Conservation (phyloP, 176 grass and related monocot species). For the Alloteropsis semialata region DNA sequence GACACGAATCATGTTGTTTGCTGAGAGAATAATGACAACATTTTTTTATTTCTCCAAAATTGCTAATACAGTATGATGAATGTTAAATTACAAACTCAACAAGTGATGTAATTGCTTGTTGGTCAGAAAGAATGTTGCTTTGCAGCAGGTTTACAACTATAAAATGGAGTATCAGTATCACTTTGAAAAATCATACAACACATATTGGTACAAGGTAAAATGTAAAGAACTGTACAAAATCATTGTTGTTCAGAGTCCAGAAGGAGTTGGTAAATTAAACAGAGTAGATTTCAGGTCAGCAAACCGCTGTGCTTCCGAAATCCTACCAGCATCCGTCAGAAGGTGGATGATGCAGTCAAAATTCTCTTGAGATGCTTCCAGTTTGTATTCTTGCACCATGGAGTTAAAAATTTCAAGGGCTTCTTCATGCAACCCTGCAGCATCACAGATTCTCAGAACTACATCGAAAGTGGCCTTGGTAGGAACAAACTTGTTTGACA, state of each 20-base stretch:
- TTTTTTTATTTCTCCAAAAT: not conserved
- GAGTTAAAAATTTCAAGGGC: slow-evolving; percentile 60
- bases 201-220: not conserved
- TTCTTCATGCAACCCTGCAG: slow-evolving; percentile 49
- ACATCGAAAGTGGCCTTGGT: slow-evolving; percentile 68
- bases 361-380: slow-evolving; percentile 73
- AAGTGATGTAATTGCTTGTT: not conserved
- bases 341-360: slow-evolving; percentile 72
- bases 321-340: slow-evolving; percentile 49
- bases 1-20: not conserved
- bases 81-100: not conserved
- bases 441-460: slow-evolving; percentile 58
- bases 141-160: not conserved
- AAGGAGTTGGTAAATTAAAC: slow-evolving; percentile 31
- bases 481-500: slow-evolving; percentile 69
- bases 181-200: not conserved
- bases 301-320: slow-evolving; percentile 69
- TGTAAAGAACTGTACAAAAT: slow-evolving; percentile 29
- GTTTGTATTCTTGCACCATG: slow-evolving; percentile 67
- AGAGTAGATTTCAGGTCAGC: slow-evolving; percentile 59
- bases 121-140: slow-evolving; percentile 5
- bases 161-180: slow-evolving; percentile 4
- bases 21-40: not conserved
- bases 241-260: slow-evolving; percentile 19
- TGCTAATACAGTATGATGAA: not conserved